Base-by-base conservation (phyloP, 2,329 filamentous ascomycete genomes). In the Orbilia ellipsospora region DNA sequence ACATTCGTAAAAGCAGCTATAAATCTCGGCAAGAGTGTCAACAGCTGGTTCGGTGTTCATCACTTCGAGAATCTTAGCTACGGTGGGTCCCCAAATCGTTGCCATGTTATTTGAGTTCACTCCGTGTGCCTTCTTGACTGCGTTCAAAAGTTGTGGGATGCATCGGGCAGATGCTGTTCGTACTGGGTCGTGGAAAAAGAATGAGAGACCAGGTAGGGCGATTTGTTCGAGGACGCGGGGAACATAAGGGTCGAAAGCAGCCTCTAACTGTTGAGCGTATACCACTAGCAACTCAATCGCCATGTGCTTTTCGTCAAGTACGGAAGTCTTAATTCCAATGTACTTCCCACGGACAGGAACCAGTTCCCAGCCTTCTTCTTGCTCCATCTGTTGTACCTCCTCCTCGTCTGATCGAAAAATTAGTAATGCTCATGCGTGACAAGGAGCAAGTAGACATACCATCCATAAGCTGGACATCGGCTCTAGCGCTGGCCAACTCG, bases 171-270 rank as follows among this genome's bases (percentile, higher is more conserved):
- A 96, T 42, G 96, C 94, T 62, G 96, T 94, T 64, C 95, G 90
- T 68, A 98, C 95, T 0, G 95, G 94, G 81, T 99, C 95, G 83
- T 99, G 95, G 88, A 99, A 99, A 86, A 98, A 99, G 86, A 99
- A 99, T 2, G 93, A 92, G 56, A 99, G 87, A 18, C 95, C 93
- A 6, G 95, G 94, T 20, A 99, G 86, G 1, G 94, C 94, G 81
- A 99, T 96, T 84, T 95, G 95, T 82, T 97, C 93, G 91, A 98
- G 95, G 72, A 97, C 96, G 74, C 96, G 90, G 52, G 90, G 86
- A 62, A 97, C 94, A 78, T 96, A 98, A 0, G 92, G 92, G 64
- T 95, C 93, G 81, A 99, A 99, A 31, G 92, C 89, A 20, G 87
- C 93, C 82, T 97, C 93, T n/a, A 99, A 87, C 26, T 97, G 94